A percentile compares a stretch with the other conserved stretches of the same genome.
These are phyloP conservation scores for Backusella tarrabulga DNA, from an alignment of 192 early-diverging fungal species.

Conservation along the genomic window DNA sequence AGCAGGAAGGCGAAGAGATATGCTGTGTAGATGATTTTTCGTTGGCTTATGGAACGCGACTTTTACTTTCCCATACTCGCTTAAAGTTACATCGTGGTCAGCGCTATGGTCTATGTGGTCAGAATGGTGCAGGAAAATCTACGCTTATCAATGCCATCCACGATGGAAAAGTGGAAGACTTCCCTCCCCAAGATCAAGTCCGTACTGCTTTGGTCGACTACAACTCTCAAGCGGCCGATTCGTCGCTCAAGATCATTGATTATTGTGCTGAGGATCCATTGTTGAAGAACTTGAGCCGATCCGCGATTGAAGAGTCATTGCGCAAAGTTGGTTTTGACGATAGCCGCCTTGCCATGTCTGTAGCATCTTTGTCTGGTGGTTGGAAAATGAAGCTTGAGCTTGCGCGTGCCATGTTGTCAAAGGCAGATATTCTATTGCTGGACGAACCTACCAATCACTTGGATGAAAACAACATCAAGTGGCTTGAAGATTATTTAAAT, in stretches of 20 bases:
- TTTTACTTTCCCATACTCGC: conserved; percentile 65
- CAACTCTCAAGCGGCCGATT: conserved; percentile 63
- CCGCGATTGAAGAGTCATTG: conserved; percentile 46
- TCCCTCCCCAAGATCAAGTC: conserved; percentile 68
- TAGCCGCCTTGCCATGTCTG: conserved; percentile 51
- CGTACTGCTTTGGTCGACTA: conserved; percentile 78
- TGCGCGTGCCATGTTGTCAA: conserved; percentile 76
- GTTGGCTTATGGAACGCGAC: conserved; percentile 75
- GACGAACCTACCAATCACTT: conserved; percentile 94
- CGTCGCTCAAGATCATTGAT: conserved; percentile 57
- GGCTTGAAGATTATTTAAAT: conserved; percentile 74
- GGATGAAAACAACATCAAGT: conserved; percentile 75
- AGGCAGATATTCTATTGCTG: conserved; percentile 86
- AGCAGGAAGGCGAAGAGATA: conserved; percentile 51
- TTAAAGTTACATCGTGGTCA: conserved; percentile 66
- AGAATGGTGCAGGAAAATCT: conserved; percentile 79
- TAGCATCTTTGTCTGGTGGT: conserved; percentile 73
- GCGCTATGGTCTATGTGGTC: conserved; percentile 77
- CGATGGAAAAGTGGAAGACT: conserved; percentile 75
- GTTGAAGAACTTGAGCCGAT: conserved; percentile 45
- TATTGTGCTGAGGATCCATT: conserved; percentile 56
- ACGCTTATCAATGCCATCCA: conserved; percentile 83
- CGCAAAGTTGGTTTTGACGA: conserved; percentile 62
- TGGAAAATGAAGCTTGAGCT: conserved; percentile 90
- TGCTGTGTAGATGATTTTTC: conserved; percentile 70